Percentiles rank a stretch among this genome's conserved stretches.
These are phyloP conservation scores for Backusella westeae DNA, from an alignment of 192 early-diverging fungal genomes.

Conservation along the genomic window DNA sequence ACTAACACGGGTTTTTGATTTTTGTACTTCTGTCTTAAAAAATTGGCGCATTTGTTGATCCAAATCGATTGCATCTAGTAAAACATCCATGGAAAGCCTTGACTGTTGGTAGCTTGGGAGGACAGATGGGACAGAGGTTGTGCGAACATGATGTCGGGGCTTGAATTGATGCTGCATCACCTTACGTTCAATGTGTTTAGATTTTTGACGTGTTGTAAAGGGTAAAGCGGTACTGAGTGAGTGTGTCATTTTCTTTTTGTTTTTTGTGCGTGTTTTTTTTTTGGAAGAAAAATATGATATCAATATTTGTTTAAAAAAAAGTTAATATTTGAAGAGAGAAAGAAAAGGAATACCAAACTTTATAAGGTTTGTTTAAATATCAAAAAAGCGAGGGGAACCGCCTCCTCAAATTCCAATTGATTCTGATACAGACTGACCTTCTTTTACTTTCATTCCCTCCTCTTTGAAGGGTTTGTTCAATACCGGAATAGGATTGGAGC, in stretches of 20 bases:
- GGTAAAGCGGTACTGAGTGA: slow-evolving; percentile 15
- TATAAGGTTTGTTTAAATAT: slow-evolving; percentile 7
- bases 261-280: neutral
- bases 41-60: slow-evolving; percentile 29
- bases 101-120: slow-evolving; percentile 7
- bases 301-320: neutral
- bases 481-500: slow-evolving; percentile 3
- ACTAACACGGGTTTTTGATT: neutral
- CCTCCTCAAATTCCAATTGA: slow-evolving; percentile 1
- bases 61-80: slow-evolving; percentile 29
- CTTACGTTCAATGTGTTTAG: slow-evolving; percentile 2
- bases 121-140: slow-evolving; percentile 1
- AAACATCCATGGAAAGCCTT: slow-evolving; percentile 20
- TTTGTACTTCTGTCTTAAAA: slow-evolving; percentile 23
- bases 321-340: neutral
- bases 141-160: slow-evolving; percentile 11
- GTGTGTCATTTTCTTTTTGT: slow-evolving; percentile 5
- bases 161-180: neutral
- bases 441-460: slow-evolving; percentile 4
- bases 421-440: slow-evolving; percentile 21
- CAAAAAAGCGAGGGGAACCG: neutral
- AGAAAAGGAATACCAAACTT: neutral
- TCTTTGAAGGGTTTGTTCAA: slow-evolving; percentile 8
- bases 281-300: neutral
- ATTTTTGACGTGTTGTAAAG: neutral